Percentiles rank a stretch among this genome's conserved stretches.
Evolutionary conservation across 2,329 filamentous ascomycete genomes (phyloP).

Genomic region (Colletotrichum incanum): DNA sequence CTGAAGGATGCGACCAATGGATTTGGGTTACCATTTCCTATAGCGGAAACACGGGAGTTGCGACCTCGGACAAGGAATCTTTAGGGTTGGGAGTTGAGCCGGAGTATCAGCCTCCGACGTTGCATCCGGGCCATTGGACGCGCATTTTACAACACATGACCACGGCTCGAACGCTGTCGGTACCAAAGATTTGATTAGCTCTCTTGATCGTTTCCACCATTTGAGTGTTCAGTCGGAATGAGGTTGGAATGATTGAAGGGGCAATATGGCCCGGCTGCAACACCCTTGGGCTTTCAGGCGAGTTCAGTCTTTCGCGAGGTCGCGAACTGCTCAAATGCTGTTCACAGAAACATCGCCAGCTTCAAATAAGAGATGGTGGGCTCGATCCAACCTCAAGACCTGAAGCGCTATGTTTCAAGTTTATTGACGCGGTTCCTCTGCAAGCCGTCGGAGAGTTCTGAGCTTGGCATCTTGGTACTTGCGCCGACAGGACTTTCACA

Average conservation of each 20-base stretch:
- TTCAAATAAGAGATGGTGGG: background rate
- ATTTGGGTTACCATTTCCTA: constrained; percentile 1
- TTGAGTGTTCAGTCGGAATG: background rate
- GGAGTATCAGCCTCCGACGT: constrained; percentile 38
- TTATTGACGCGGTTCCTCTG: constrained; percentile 1
- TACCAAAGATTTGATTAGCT: background rate
- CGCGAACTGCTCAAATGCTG: background rate
- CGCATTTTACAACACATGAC: constrained; percentile 28
- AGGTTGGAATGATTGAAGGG: background rate
- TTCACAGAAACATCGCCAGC: too few relatives aligned
- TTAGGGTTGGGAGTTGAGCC: background rate
- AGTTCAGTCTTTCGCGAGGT: background rate
- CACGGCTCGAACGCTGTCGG: constrained; percentile 16
- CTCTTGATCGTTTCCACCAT: constrained; percentile 29
- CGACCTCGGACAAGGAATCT: background rate
- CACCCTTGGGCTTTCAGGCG: background rate
- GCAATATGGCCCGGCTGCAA: background rate
- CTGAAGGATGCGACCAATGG: constrained; percentile 5
- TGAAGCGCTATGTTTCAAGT: background rate
- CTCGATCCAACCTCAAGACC: background rate
- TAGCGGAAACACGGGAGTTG: constrained; percentile 7
- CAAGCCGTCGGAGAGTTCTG: constrained; percentile 22
- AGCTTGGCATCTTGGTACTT: constrained; percentile 14
- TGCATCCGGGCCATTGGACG: constrained; percentile 35
- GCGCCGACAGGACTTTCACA: background rate